Evolutionary conservation across 2,329 filamentous ascomycete species (phyloP).

Genomic region (Ilyonectria mors-panacis): DNA sequence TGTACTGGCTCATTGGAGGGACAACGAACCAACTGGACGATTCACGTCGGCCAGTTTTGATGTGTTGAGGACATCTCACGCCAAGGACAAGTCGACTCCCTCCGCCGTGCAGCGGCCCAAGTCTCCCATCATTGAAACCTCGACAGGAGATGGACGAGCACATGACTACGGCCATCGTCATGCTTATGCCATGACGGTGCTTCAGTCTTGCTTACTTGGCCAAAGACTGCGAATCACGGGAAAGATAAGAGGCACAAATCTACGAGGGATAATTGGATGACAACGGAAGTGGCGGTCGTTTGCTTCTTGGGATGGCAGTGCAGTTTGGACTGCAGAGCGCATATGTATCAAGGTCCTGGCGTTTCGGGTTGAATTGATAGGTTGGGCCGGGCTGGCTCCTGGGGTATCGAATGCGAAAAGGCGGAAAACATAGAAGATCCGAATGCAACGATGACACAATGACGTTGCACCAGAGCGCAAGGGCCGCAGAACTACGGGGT

Average conservation of each 20-base stretch:
- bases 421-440: not conserved
- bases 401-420: not conserved
- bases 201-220: not conserved
- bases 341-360: conserved; percentile 24
- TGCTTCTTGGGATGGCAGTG: conserved; percentile 3
- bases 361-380: conserved; percentile 16
- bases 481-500: not conserved
- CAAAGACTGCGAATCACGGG: not conserved
- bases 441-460: not conserved
- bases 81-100: not conserved
- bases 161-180: not conserved
- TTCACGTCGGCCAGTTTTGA: not conserved
- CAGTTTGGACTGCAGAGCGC: conserved; percentile 3
- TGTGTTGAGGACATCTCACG: not conserved
- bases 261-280: not conserved
- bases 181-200: not conserved
- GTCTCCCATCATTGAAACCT: not conserved
- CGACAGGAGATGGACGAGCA: not conserved
- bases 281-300: conserved; percentile 1
- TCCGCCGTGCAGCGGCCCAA: not conserved
- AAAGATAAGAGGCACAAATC: not conserved
- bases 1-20: not conserved
- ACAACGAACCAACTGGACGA: not conserved
- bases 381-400: conserved; percentile 9
- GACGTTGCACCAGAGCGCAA: not conserved